Evolutionary conservation across 129 eudicot species (phyloP).

Genomic region (Dittrichia graveolens): DNA sequence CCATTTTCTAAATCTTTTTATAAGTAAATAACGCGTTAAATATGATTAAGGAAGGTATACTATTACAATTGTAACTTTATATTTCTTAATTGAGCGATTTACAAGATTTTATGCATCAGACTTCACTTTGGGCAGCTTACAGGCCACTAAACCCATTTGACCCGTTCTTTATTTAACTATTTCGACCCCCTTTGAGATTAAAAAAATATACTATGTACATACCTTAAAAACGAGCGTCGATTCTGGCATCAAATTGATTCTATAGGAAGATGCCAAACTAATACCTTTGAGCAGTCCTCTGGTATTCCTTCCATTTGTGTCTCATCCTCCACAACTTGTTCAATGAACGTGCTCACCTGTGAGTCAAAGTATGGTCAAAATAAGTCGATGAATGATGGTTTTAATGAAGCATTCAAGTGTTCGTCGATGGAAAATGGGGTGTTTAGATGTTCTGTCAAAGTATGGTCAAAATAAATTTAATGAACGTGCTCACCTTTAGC

Average conservation of each 20-base stretch:
- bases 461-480: not conserved
- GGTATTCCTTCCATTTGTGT: slow-evolving; percentile 82
- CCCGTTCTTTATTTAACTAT: not conserved
- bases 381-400: not conserved
- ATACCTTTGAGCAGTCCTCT: slow-evolving; percentile 50
- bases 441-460: no score
- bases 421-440: no score
- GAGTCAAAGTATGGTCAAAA: not conserved
- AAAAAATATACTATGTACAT: not conserved
- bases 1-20: no score
- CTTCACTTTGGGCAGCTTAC: no score
- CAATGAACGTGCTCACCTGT: slow-evolving; percentile 71
- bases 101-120: no score
- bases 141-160: not conserved
- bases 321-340: slow-evolving; percentile 89
- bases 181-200: no score
- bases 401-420: no score
- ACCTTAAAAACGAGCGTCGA: slow-evolving; percentile 32
- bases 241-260: slow-evolving; percentile 23
- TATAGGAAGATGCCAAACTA: slow-evolving; percentile 58
- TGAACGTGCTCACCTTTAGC: not conserved
- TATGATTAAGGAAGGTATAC: no score
- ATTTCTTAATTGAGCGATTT: no score
- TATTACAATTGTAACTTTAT: no score
- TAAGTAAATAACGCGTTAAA: no score